Percentiles rank a stretch among this genome's conserved stretches.
phyloP scores from a whole-genome alignment of 768 basidiomycete species.

The Phaeotremella fagi region DNA sequence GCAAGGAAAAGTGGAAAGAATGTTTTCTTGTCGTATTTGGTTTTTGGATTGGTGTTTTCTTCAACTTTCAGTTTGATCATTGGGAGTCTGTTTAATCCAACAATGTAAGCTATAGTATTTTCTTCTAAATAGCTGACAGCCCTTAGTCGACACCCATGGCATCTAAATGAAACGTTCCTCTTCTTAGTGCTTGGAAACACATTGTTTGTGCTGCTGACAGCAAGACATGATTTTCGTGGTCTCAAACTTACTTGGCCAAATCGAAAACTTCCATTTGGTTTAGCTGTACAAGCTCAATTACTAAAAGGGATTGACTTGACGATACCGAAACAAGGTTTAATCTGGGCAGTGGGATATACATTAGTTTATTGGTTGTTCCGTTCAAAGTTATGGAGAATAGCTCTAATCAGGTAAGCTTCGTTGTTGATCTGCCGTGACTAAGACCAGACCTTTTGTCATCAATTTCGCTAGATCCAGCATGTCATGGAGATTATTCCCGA shows the following conservation, averaged over 20 bases:
- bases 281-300: too few species aligned
- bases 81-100: constrained; percentile 14
- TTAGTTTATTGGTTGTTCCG: too few species aligned
- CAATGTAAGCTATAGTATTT: constrained; percentile 6
- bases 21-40: too few species aligned
- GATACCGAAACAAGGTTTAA: too few species aligned
- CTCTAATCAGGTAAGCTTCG: background rate
- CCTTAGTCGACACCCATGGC: constrained; percentile 30
- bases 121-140: background rate
- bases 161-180: constrained; percentile 38
- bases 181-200: constrained; percentile 29
- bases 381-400: constrained; percentile 2
- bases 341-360: too few species aligned
- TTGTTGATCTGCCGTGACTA: too few species aligned
- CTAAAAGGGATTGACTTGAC: too few species aligned
- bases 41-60: constrained; percentile 3
- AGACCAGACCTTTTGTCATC: constrained; percentile 41
- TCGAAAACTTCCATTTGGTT: too few species aligned
- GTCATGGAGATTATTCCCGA: constrained; percentile 11
- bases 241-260: constrained; percentile 26
- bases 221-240: too few species aligned
- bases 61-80: constrained; percentile 9
- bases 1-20: too few species aligned
- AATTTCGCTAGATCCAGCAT: constrained; percentile 25
- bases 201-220: too few species aligned